phyloP scores from a whole-genome alignment of 768 basidiomycete species.

The Roridomyces roridus region DNA sequence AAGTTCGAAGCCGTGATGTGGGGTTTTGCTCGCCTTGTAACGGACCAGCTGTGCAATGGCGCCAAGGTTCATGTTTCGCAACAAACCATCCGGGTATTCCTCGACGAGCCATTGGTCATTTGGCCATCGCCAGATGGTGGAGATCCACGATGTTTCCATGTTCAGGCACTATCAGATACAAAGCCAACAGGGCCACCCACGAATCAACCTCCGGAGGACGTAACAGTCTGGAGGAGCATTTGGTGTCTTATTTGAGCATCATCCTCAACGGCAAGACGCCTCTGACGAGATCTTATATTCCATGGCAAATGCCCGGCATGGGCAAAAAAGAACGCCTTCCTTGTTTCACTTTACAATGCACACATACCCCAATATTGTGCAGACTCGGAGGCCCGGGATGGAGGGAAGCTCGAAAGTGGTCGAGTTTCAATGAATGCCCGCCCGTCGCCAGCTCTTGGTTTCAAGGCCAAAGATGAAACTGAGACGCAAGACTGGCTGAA shows the following conservation, averaged over 20 bases:
- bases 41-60: no score
- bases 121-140: no score
- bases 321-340: background rate
- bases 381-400: no score
- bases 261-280: background rate
- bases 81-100: background rate
- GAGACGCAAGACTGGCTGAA: background rate
- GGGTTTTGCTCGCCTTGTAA: background rate
- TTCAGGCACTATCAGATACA: no score
- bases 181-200: no score
- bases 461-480: no score
- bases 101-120: no score
- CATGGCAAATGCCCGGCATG: background rate
- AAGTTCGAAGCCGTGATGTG: background rate
- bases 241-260: constrained; percentile 38
- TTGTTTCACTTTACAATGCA: constrained; percentile 2
- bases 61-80: background rate
- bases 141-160: no score
- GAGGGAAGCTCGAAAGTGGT: background rate
- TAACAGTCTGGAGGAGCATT: constrained; percentile 55
- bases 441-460: background rate
- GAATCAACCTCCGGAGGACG: no score
- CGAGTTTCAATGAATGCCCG: background rate
- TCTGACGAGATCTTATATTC: background rate
- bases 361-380: no score